Evolutionary conservation across 805 yeast genomes (phyloP).

Genomic region (Hanseniaspora guilliermondii): DNA sequence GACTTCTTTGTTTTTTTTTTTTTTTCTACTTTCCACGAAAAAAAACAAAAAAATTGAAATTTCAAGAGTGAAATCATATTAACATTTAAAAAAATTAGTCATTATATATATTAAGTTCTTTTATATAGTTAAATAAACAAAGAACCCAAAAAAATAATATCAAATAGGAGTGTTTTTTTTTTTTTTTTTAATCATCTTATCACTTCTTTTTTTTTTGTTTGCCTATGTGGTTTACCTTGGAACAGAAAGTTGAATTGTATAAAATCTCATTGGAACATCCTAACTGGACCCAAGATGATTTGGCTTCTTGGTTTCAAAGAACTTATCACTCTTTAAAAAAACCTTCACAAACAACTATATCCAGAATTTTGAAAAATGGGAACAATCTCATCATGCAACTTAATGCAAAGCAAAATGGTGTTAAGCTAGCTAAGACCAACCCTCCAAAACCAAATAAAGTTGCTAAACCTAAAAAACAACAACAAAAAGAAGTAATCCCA

Average conservation of each 20-base stretch:
- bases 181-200: too few relatives aligned
- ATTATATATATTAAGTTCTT: too few relatives aligned
- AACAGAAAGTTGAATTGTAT: constrained; percentile 55
- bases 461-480: not conserved
- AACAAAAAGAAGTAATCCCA: not conserved
- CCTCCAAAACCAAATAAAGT: not conserved
- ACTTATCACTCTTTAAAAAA: constrained; percentile 40
- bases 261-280: constrained; percentile 57
- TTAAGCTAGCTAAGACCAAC: not conserved
- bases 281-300: constrained; percentile 52
- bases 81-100: too few relatives aligned
- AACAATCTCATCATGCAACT: constrained; percentile 33
- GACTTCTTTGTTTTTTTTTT: not conserved
- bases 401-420: not conserved
- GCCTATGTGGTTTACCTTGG: constrained; percentile 42
- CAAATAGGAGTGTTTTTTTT: too few relatives aligned
- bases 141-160: not conserved
- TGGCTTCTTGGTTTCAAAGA: constrained; percentile 52
- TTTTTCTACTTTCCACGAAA: not conserved
- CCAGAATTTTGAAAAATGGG: constrained; percentile 46
- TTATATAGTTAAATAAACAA: not conserved
- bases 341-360: constrained; percentile 58
- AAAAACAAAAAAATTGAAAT: not conserved
- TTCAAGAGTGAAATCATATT: not conserved
- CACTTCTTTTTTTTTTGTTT: not conserved